A percentile compares a stretch with the other conserved stretches of the same genome.
phyloP scores from a whole-genome alignment of 148 eudicot species.

The Camellia lanceoleosa region DNA sequence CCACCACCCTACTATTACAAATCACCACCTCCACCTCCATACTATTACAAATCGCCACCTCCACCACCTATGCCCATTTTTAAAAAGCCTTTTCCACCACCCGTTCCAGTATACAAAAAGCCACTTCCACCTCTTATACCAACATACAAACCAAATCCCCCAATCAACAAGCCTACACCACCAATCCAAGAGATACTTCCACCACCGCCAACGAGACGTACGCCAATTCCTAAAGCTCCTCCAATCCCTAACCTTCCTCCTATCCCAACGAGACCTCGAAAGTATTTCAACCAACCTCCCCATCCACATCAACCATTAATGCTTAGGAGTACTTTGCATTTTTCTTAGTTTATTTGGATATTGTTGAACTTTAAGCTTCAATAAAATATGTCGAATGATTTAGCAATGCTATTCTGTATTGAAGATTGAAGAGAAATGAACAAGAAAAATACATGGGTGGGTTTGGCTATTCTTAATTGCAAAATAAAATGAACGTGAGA shows the following conservation, averaged over 20 bases:
- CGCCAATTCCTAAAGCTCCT: slow-evolving; percentile 12
- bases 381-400: too few relatives aligned
- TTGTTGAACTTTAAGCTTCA: too few relatives aligned
- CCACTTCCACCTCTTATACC: slow-evolving; percentile 24
- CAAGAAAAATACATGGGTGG: not conserved
- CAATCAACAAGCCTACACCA: not conserved
- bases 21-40: not conserved
- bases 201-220: not conserved
- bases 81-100: slow-evolving; percentile 2
- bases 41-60: not conserved
- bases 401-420: not conserved
- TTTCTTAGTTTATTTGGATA: not conserved
- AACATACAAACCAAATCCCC: not conserved
- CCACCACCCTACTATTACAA: not conserved
- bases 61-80: not conserved
- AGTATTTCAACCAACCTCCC: slow-evolving; percentile 9
- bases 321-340: not conserved
- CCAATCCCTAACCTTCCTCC: slow-evolving; percentile 10
- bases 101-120: slow-evolving; percentile 20
- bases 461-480: not conserved
- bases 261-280: not conserved
- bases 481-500: not conserved
- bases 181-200: not conserved
- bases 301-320: not conserved
- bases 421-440: not conserved